Conservation (phyloP, 83 land plant genomes). For the Picea abies region DNA sequence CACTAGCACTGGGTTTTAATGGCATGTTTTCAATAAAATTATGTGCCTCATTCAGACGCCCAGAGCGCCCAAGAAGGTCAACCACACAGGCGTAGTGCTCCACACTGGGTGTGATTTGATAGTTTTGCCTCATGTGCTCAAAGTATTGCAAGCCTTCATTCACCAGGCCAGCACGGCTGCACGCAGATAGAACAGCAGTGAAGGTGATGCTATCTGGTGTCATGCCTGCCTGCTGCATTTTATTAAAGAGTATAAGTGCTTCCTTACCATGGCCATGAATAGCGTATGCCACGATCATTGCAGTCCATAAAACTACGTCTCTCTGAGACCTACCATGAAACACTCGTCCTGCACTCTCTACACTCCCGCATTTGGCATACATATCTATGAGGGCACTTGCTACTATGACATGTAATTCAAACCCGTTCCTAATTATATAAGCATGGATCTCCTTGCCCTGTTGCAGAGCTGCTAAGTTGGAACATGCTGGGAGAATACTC, state of each 20-base stretch:
- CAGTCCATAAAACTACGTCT: conserved; percentile 2
- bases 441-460: conserved; percentile 1
- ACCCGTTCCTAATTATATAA: neutral
- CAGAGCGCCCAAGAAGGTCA: neutral
- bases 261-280: neutral
- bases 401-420: neutral
- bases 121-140: neutral
- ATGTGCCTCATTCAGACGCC: neutral
- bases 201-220: neutral
- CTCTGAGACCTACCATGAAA: neutral
- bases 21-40: neutral
- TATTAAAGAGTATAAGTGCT: neutral
- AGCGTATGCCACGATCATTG: neutral
- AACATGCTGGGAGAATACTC: neutral
- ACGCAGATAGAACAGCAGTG: neutral
- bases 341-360: neutral
- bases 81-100: neutral
- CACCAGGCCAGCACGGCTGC: neutral
- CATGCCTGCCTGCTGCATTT: neutral
- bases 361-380: conserved; percentile 7
- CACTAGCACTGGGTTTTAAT: neutral
- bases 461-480: neutral
- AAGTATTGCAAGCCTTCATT: neutral
- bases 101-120: neutral
- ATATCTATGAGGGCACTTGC: neutral